A percentile compares a stretch with the other conserved stretches of the same genome.
These are phyloP conservation scores for Corymbia calophylla DNA, from an alignment of 441 rosid genomes.

Conservation along the genomic window DNA sequence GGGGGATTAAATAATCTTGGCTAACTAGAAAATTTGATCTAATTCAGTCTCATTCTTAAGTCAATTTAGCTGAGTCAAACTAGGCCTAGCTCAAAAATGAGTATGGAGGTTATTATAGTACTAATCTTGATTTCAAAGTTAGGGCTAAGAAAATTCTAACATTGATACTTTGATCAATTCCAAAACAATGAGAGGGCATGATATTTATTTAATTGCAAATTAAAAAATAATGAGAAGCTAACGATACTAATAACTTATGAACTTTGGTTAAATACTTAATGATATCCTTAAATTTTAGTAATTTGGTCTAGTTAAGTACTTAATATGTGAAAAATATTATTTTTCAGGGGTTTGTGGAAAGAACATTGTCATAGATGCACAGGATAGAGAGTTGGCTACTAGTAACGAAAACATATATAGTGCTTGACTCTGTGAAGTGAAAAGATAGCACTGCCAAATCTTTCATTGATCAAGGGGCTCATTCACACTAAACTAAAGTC, in stretches of 20 bases:
- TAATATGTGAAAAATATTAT: fast-evolving
- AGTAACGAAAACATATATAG: background rate
- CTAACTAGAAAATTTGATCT: too few species aligned
- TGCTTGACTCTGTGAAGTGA: background rate
- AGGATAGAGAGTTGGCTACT: background rate
- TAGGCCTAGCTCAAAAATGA: background rate
- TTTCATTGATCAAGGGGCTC: background rate
- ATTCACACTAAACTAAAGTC: background rate
- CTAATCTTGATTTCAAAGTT: background rate
- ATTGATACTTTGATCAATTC: too few species aligned
- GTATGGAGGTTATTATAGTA: background rate
- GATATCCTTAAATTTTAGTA: background rate
- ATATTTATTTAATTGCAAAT: background rate
- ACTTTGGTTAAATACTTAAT: background rate
- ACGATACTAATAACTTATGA: background rate
- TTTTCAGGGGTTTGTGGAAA: fast-evolving
- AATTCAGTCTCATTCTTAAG: fast-evolving
- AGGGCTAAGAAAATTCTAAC: too few species aligned
- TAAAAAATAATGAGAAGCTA: background rate
- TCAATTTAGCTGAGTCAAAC: background rate
- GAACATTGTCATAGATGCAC: fast-evolving
- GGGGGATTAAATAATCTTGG: background rate
- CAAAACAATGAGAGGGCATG: too few species aligned
- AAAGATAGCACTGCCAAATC: background rate
- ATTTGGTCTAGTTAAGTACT: background rate